Base-by-base conservation (phyloP, 2,329 filamentous ascomycete species). In the Shiraia sp. region DNA sequence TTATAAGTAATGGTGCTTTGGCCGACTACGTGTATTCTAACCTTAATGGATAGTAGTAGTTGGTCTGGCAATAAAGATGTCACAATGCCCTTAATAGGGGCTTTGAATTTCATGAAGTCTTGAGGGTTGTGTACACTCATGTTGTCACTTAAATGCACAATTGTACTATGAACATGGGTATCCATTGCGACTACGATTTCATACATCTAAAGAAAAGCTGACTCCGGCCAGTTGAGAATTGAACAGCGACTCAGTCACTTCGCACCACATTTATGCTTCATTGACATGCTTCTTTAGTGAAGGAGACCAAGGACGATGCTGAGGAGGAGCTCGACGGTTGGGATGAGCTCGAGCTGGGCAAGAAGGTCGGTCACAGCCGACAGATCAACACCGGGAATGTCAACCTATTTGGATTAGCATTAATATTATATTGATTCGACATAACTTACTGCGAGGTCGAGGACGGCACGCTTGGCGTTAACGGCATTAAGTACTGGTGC, bases 1-100 rank as follows among this genome's bases (percentile, higher is more conserved):
- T 56, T 2, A 14, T 55, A 8, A 40, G 27, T 23, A 45, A 34
- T 8, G 43, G 37, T 6, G 17, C 42, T 16, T 47, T 52, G 10
- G 45, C 52, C 2, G 47, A 55, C n/a, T 51, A 45, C 27, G 35
- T 50, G n/a, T 49, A 49, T n/a, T 34, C 35, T n/a, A 47, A 44
- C 10, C 32, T 50, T 2, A 31, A 46, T 27, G 36, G 36, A 6
- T 40, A 40, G 29, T 24, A 13, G 10, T 6, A 30, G 24, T 19
- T 19, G 10, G n/a, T n/a, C n/a, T n/a, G n/a, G n/a, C n/a, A n/a
- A n/a, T n/a, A n/a, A n/a, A n/a, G n/a, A n/a, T n/a, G n/a, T n/a
- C n/a, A n/a, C n/a, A n/a, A n/a, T n/a, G n/a, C n/a, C n/a, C n/a
- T n/a, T n/a, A n/a, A n/a, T n/a, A n/a, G n/a, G n/a, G n/a, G n/a